Conservation (phyloP, 805 yeast genomes). For the Saturnispora kantuleensis region DNA sequence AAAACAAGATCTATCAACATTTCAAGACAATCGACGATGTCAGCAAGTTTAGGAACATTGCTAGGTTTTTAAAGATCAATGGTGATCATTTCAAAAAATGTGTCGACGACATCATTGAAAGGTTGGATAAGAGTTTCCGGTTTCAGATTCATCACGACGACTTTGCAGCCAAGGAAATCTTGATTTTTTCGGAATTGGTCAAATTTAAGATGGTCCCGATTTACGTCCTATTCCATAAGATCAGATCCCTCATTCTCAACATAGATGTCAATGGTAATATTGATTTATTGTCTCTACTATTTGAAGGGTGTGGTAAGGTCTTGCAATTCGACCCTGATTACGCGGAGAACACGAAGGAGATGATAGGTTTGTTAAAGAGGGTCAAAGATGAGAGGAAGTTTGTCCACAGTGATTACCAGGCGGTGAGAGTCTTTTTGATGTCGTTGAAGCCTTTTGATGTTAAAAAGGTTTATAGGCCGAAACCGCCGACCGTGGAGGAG, state of each 20-base stretch:
- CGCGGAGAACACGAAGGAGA: conserved; percentile 46
- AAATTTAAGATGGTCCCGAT: conserved; percentile 67
- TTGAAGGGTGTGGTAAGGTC: conserved; percentile 65
- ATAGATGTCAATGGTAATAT: conserved; percentile 46
- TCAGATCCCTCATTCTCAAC: conserved; percentile 48
- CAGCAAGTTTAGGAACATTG: conserved; percentile 39
- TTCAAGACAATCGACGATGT: conserved; percentile 41
- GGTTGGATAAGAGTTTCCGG: conserved; percentile 51
- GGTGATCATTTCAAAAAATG: conserved; percentile 39
- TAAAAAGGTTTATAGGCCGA: conserved; percentile 26
- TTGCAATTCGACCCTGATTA: conserved; percentile 50
- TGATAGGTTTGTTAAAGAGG: conserved; percentile 47
- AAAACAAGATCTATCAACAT: conserved; percentile 46
- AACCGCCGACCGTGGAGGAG: conserved; percentile 32
- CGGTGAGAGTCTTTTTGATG: conserved; percentile 46
- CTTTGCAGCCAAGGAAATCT: conserved; percentile 46
- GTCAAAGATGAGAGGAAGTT: conserved; percentile 41
- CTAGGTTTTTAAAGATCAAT: conserved; percentile 62
- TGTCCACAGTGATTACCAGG: conserved; percentile 44
- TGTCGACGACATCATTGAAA: conserved; percentile 40
- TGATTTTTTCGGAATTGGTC: conserved; percentile 63
- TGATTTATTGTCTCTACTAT: conserved; percentile 58
- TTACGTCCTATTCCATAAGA: conserved; percentile 64
- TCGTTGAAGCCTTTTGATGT: conserved; percentile 45
- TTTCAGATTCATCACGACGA: conserved; percentile 45